Evolutionary conservation across 2,329 filamentous ascomycete genomes (phyloP).

Genomic region (Hypomyces perniciosus): DNA sequence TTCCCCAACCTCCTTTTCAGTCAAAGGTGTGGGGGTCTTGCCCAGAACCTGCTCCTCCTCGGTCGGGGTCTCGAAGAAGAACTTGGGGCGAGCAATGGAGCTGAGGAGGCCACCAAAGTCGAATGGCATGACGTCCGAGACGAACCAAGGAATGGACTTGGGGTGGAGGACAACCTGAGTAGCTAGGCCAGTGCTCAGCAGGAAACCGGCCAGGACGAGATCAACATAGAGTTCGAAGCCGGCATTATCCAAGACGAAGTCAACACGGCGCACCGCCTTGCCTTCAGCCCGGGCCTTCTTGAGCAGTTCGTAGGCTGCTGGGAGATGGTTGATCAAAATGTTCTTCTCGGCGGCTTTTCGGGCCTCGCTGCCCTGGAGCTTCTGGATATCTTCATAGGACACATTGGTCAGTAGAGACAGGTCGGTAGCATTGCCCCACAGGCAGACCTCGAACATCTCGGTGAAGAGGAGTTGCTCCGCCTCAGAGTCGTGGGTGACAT

Average conservation of each 20-base stretch:
- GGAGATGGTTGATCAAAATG: conserved; percentile 82
- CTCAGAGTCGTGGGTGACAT: conserved; percentile 51
- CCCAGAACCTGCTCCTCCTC: conserved; percentile 57
- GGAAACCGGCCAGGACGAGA: conserved; percentile 82
- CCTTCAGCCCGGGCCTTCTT: conserved; percentile 57
- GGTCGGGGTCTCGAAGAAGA: conserved; percentile 70
- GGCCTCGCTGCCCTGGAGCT: conserved; percentile 83
- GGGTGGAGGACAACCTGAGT: conserved; percentile 85
- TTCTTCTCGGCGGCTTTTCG: conserved; percentile 85
- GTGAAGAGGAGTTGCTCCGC: conserved; percentile 74
- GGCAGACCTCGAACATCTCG: conserved; percentile 93
- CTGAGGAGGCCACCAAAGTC: conserved; percentile 82
- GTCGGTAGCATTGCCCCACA: conserved; percentile 97
- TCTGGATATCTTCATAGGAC: conserved; percentile 94
- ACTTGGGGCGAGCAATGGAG: conserved; percentile 68
- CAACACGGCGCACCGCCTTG: conserved; percentile 68
- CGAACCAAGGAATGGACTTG: conserved; percentile 96
- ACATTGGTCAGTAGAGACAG: conserved; percentile 84
- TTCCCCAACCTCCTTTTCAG: conserved; percentile 59
- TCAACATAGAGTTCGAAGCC: conserved; percentile 98
- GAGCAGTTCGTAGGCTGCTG: conserved; percentile 62
- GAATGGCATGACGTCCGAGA: conserved; percentile 82
- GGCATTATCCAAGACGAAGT: conserved; percentile 94
- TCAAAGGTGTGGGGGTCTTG: conserved; percentile 55
- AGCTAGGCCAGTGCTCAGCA: conserved; percentile 77